phyloP scores from a whole-genome alignment of 805 yeast genomes.

The Candida fluviatilis region DNA sequence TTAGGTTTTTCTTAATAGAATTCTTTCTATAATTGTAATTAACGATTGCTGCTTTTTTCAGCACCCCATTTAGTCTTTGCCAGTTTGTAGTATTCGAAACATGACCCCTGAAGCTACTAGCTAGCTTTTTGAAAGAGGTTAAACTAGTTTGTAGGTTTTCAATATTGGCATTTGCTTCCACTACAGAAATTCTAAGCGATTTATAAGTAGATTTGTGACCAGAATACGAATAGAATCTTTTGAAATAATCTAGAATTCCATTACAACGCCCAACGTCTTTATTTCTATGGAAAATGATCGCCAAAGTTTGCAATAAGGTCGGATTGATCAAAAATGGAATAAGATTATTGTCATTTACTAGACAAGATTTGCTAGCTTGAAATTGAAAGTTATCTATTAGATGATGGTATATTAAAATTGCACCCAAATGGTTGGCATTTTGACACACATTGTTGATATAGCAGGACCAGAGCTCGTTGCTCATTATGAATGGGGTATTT shows the following conservation, averaged over 20 bases:
- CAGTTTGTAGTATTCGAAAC: not conserved
- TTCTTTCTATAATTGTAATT: conserved; percentile 1
- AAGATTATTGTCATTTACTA: conserved; percentile 13
- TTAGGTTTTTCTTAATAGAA: conserved; percentile 1
- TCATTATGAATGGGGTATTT: conserved; percentile 14
- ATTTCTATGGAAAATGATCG: conserved; percentile 24
- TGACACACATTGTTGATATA: conserved; percentile 22
- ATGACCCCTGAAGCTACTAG: conserved; percentile 2
- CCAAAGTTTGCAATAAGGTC: conserved; percentile 19
- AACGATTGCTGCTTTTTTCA: not conserved
- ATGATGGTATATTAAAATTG: conserved; percentile 32
- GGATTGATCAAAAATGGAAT: conserved; percentile 33
- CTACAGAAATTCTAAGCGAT: conserved; percentile 20
- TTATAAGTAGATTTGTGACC: conserved; percentile 27
- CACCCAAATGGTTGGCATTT: conserved; percentile 23
- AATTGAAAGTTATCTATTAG: conserved; percentile 24
- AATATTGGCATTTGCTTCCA: conserved; percentile 26
- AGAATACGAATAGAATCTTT: conserved; percentile 32
- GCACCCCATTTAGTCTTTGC: conserved; percentile 2
- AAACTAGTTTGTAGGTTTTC: conserved; percentile 21
- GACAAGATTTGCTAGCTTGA: conserved; percentile 8
- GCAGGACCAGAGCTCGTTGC: conserved; percentile 34
- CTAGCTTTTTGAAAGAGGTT: conserved; percentile 17
- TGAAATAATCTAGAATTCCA: conserved; percentile 32
- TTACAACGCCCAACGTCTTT: conserved; percentile 21